Evolutionary conservation across 495 filamentous ascomycete genomes (phyloP).

Genomic region (Tuber calosporum): DNA sequence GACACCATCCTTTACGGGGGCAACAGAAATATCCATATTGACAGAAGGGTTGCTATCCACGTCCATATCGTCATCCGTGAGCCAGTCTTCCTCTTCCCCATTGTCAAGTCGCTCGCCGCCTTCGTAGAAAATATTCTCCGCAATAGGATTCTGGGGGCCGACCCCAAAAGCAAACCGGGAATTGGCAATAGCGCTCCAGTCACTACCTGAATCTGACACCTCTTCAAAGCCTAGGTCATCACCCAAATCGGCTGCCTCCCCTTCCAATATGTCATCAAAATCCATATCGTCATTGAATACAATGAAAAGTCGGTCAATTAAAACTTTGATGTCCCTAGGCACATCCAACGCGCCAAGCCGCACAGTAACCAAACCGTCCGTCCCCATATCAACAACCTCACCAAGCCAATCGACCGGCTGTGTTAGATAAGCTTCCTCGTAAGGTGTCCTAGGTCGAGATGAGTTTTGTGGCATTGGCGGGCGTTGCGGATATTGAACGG

Average conservation of each 20-base stretch:
- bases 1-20: conserved; percentile 12
- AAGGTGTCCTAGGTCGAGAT: neutral
- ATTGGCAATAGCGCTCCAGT: conserved; percentile 19
- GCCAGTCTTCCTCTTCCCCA: conserved; percentile 44
- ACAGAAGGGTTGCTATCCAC: neutral
- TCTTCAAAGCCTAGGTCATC: conserved; percentile 19
- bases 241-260: conserved; percentile 22
- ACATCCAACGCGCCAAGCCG: conserved; percentile 48
- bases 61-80: conserved; percentile 43
- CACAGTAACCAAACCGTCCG: conserved; percentile 52
- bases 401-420: conserved; percentile 49
- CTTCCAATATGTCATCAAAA: conserved; percentile 36
- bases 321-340: conserved; percentile 49
- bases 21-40: conserved; percentile 28
- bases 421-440: conserved; percentile 25
- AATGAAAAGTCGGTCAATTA: conserved; percentile 47
- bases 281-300: conserved; percentile 43
- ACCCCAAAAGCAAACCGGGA: conserved; percentile 37
- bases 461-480: neutral
- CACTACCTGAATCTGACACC: conserved; percentile 38
- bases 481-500: neutral
- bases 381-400: conserved; percentile 50
- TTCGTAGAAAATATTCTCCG: conserved; percentile 44
- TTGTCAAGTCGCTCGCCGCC: conserved; percentile 43
- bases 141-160: conserved; percentile 33